A percentile compares a stretch with the other conserved stretches of the same genome.
These are phyloP conservation scores for Microdochium nivale DNA, from an alignment of 2,329 filamentous ascomycete species.

Conservation along the genomic window DNA sequence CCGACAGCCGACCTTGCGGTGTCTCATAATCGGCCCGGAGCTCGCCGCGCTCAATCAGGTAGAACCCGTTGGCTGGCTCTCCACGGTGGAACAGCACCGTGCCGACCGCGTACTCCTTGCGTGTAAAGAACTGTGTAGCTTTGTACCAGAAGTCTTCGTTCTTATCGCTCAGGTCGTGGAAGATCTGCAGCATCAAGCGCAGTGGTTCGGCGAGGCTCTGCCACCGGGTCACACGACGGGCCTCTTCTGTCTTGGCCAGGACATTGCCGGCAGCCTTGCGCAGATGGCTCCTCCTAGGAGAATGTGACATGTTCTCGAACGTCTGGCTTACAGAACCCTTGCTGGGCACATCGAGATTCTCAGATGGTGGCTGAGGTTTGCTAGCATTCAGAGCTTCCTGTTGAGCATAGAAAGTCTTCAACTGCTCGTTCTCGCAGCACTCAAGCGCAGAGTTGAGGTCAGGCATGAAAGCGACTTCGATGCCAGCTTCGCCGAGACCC, in stretches of 20 bases:
- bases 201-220: conserved; percentile 83
- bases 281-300: conserved; percentile 71
- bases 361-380: conserved; percentile 27
- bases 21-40: conserved; percentile 84
- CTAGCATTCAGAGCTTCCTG: conserved; percentile 51
- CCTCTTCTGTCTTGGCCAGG: conserved; percentile 53
- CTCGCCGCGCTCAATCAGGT: conserved; percentile 82
- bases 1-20: conserved; percentile 80
- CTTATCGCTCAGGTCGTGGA: conserved; percentile 74
- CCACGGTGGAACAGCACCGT: conserved; percentile 71
- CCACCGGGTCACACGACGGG: conserved; percentile 59
- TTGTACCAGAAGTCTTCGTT: conserved; percentile 96
- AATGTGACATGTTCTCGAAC: conserved; percentile 52
- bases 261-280: conserved; percentile 70
- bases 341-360: conserved; percentile 39
- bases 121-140: conserved; percentile 65
- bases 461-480: conserved; percentile 72
- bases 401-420: conserved; percentile 69
- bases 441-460: conserved; percentile 91
- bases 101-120: conserved; percentile 58
- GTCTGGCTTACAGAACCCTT: conserved; percentile 18
- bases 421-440: conserved; percentile 86
- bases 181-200: conserved; percentile 88
- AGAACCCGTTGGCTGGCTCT: conserved; percentile 74
- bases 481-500: conserved; percentile 65